Evolutionary conservation across 1,284 basidiomycete genomes (phyloP).

Genomic region (Ganoderma lingzhi): DNA sequence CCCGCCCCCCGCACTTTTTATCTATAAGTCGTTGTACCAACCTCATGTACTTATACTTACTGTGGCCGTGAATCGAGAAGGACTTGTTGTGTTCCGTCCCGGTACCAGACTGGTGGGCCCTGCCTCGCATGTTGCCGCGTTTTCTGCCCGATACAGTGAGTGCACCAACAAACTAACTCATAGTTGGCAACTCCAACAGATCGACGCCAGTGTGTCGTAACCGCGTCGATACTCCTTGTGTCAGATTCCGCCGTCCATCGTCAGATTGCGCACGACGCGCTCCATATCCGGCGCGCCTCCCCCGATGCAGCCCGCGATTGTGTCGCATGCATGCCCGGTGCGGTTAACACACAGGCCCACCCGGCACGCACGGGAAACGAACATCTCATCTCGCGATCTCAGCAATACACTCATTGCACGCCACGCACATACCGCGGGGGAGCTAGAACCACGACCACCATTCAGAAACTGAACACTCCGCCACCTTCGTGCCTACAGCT

Average conservation of each 20-base stretch:
- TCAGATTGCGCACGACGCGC: constrained; percentile 20
- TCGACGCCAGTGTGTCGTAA: constrained; percentile 33
- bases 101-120: constrained; percentile 28
- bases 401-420: constrained; percentile 11
- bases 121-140: constrained; percentile 1
- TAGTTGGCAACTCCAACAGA: constrained; percentile 22
- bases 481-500: constrained; percentile 56
- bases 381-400: constrained; percentile 18
- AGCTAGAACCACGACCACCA: constrained; percentile 5
- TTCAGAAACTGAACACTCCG: background rate
- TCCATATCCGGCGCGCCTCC: constrained; percentile 18
- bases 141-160: constrained; percentile 9
- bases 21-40: constrained; percentile 38
- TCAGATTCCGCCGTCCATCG: constrained; percentile 19
- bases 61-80: constrained; percentile 29
- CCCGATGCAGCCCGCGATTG: constrained; percentile 10
- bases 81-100: constrained; percentile 25
- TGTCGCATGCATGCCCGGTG: constrained; percentile 1
- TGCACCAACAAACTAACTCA: constrained; percentile 16
- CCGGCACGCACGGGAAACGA: background rate
- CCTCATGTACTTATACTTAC: constrained; percentile 33
- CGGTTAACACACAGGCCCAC: background rate
- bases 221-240: constrained; percentile 17
- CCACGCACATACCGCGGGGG: constrained; percentile 11
- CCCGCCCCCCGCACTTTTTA: constrained; percentile 24